Conservation (phyloP, 495 filamentous ascomycete genomes). For the Lasiosphaeria hispida region DNA sequence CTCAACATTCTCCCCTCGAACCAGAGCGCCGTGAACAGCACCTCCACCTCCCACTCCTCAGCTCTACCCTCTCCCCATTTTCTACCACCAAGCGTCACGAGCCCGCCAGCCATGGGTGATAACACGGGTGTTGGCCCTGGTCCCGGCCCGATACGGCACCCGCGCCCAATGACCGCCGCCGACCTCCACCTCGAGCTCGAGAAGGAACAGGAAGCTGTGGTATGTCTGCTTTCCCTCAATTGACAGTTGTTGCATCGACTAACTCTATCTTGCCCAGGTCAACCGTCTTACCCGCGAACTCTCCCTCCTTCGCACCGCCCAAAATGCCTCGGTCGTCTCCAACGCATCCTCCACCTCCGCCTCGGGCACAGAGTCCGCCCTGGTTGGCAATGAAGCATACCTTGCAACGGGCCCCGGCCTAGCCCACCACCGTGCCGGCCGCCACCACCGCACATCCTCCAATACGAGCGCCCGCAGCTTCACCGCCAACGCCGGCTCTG, state of each 20-base stretch:
- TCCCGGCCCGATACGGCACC: slow-evolving; percentile 74
- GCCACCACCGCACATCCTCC: slow-evolving; percentile 45
- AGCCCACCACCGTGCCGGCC: slow-evolving; percentile 38
- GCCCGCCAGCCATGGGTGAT: slow-evolving; percentile 43
- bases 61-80: slow-evolving; percentile 18
- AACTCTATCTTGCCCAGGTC: slow-evolving; percentile 51
- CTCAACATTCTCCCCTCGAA: slow-evolving; percentile 54
- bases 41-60: slow-evolving; percentile 32
- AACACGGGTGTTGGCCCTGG: slow-evolving; percentile 58
- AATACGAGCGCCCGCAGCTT: slow-evolving; percentile 57
- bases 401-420: slow-evolving; percentile 37
- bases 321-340: slow-evolving; percentile 77
- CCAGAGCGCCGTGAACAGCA: slow-evolving; percentile 49
- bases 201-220: slow-evolving; percentile 92
- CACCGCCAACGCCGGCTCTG: slow-evolving; percentile 41
- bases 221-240: slow-evolving; percentile 38
- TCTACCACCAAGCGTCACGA: slow-evolving; percentile 33
- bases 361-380: slow-evolving; percentile 37
- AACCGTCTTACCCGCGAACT: slow-evolving; percentile 91
- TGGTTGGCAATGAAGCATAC: slow-evolving; percentile 30
- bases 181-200: slow-evolving; percentile 85
- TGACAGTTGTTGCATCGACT: not conserved
- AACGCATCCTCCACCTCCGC: slow-evolving; percentile 69
- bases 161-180: slow-evolving; percentile 77
- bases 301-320: slow-evolving; percentile 69